A percentile compares a stretch with the other conserved stretches of the same genome.
These are phyloP conservation scores for Avena atlantica DNA, from an alignment of 176 grass and related monocot species.

Conservation along the genomic window DNA sequence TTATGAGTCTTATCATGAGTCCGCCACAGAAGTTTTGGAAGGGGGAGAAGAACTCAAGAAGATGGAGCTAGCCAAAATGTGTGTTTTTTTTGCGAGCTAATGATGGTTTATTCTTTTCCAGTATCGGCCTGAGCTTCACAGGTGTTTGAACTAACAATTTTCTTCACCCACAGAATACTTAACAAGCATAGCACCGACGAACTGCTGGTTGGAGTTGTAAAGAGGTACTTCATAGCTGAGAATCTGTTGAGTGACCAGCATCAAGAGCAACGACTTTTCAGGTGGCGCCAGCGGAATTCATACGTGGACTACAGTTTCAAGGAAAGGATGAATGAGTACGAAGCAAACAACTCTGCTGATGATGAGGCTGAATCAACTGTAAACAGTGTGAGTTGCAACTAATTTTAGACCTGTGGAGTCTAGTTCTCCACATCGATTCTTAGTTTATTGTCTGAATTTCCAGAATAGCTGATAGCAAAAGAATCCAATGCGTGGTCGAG, in stretches of 20 bases:
- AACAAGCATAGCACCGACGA: constrained; percentile 61
- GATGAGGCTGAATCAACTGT: constrained; percentile 15
- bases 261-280: constrained; percentile 66
- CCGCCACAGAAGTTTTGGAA: background rate
- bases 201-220: constrained; percentile 49
- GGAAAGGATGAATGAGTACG: constrained; percentile 45
- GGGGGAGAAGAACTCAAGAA: constrained; percentile 36
- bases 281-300: constrained; percentile 60
- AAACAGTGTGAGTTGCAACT: constrained; percentile 34
- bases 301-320: constrained; percentile 53
- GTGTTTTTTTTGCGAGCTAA: constrained; percentile 7
- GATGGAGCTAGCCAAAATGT: constrained; percentile 60
- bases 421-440: background rate
- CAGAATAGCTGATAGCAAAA: background rate
- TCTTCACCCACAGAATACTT: constrained; percentile 58
- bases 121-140: background rate
- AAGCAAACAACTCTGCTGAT: constrained; percentile 18
- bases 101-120: background rate
- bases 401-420: constrained; percentile 17
- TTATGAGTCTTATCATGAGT: background rate
- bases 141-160: constrained; percentile 18
- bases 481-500: background rate
- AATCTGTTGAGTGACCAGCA: constrained; percentile 77
- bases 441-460: background rate
- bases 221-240: constrained; percentile 74